These are phyloP conservation scores for Beauveria sp. DNA, from an alignment of 2,329 filamentous ascomycete species.

Conservation along the genomic window DNA sequence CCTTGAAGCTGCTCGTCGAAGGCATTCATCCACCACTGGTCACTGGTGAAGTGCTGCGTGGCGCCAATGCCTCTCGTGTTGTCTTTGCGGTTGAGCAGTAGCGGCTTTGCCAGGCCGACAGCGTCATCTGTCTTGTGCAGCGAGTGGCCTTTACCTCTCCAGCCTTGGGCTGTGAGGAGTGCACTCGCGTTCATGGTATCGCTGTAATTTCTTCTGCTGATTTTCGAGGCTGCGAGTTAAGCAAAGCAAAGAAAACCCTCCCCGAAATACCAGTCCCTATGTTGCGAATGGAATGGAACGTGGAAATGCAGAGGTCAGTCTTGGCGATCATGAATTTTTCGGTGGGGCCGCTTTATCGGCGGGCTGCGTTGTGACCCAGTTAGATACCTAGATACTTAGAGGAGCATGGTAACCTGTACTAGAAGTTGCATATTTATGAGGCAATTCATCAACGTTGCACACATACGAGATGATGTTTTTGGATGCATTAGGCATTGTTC, in stretches of 20 bases:
- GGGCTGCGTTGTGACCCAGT: neutral
- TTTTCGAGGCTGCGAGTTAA: neutral
- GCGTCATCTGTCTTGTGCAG: conserved; percentile 67
- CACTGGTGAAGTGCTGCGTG: conserved; percentile 58
- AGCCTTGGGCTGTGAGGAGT: conserved; percentile 79
- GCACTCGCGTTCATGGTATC: conserved; percentile 70
- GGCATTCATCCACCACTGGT: conserved; percentile 96
- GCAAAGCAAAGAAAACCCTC: neutral
- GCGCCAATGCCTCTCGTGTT: conserved; percentile 76
- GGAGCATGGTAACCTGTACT: conserved; percentile 1
- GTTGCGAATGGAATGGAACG: neutral
- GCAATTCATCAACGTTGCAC: neutral
- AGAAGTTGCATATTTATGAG: too few species aligned
- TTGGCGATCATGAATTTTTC: conserved; percentile 19
- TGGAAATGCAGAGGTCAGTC: neutral
- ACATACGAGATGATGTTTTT: too few species aligned
- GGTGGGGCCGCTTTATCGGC: conserved; percentile 22
- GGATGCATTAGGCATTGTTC: too few species aligned
- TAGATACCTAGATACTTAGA: neutral
- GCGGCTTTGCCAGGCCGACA: conserved; percentile 72
- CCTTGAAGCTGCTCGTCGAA: conserved; percentile 87
- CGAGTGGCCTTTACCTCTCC: conserved; percentile 82
- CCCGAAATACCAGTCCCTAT: neutral
- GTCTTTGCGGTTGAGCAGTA: conserved; percentile 75
- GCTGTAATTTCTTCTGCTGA: neutral